Evolutionary conservation across 352 stramenopile species (phyloP).

Genomic region (Phytophthora pinifolia): DNA sequence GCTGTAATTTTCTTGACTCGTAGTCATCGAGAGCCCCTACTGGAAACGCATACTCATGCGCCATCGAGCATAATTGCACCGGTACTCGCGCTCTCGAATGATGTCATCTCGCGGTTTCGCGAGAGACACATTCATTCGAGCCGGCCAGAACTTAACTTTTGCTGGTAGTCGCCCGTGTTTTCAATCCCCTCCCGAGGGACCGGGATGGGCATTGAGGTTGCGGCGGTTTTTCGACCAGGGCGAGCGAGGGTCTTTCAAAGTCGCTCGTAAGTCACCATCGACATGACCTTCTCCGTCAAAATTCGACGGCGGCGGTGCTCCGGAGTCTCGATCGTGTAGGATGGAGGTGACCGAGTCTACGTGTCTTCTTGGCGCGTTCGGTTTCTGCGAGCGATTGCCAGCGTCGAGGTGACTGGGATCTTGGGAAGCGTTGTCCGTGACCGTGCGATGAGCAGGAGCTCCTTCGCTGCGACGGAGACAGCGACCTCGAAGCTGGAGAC

Average conservation of each 20-base stretch:
- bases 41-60: conserved; percentile 13
- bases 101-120: conserved; percentile 10
- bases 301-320: conserved; percentile 12
- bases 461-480: neutral
- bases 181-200: conserved; percentile 14
- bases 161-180: conserved; percentile 19
- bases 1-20: neutral
- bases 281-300: conserved; percentile 22
- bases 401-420: conserved; percentile 10
- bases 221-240: conserved; percentile 5
- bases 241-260: conserved; percentile 10
- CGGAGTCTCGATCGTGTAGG: conserved; percentile 7
- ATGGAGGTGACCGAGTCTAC: conserved; percentile 14
- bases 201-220: conserved; percentile 13
- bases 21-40: neutral
- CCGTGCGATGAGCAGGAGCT: conserved; percentile 1
- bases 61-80: conserved; percentile 22
- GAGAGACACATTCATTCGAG: conserved; percentile 18
- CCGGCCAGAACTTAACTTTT: conserved; percentile 33
- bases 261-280: conserved; percentile 14
- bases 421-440: conserved; percentile 1
- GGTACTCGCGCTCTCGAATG: conserved; percentile 18
- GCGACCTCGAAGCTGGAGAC: neutral
- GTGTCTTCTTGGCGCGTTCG: conserved; percentile 11
- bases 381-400: conserved; percentile 13